Base-by-base conservation (phyloP, 164 flowering plant genomes). In the Hamamelis virginiana region DNA sequence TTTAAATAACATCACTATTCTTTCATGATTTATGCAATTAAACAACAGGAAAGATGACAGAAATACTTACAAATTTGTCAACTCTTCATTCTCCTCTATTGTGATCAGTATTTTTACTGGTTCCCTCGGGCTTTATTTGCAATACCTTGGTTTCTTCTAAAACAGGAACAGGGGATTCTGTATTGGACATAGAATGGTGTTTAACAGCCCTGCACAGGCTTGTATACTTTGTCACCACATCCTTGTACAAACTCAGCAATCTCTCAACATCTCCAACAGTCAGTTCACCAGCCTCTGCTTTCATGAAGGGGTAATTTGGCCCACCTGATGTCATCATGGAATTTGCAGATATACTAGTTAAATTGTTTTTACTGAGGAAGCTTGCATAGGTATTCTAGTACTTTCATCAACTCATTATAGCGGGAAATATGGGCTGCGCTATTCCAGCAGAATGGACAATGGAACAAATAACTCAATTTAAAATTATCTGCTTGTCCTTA, bases 181-280 rank as follows among this genome's bases (percentile, higher is more conserved):
- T 55, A 52, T 55, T 71, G 4, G 74, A 58, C 15, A 62, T 0
- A 43, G 74, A 22, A 16, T 68, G 66, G n/a, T 51, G 47, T 61
- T 62, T 62, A 52, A 78, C 56, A 15, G 72, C 73, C 62, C 33
- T 66, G 64, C 76, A 64, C 43, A 81, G 56, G 52, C 51, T 71
- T 38, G 75, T 81, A 46, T 83, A 81, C 68, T 73, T 85, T 1
- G 72, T 58, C 18, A 85, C 86, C 33, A 85, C 82, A 53, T 85
- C 83, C 65, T 85, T 85, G 78, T 85, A 85, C 26, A 78, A 18
- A 19, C 67, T 55, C 19, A 85, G 69, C 63, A 82, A 46, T 47
- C 43, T 78, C 48, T 76, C 80, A 56, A 85, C 85, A 74, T 85
- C 85, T n/a, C 64, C 75, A 19, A 80, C 77, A 16, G 81, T 80